Base-by-base conservation (phyloP, 495 filamentous ascomycete genomes). In the Penicillium chermesinum region DNA sequence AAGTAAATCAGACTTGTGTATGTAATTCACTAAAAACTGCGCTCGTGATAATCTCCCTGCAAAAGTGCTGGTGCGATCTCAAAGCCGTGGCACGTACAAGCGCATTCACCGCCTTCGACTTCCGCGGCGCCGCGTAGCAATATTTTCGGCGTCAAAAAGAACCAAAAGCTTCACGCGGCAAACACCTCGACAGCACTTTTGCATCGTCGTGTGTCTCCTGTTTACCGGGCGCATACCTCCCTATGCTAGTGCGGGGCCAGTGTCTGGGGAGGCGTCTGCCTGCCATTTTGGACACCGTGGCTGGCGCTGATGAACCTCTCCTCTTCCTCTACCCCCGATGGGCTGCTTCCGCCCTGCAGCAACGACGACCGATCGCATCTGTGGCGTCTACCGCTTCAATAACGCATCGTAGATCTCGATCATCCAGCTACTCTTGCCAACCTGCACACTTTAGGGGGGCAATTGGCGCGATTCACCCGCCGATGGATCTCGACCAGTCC, bases 281-380 rank as follows among this genome's bases (percentile, higher is more conserved):
- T 52, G 55, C 62, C 55, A 51, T 64, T 61, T 59, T 69, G 46
- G 67, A 73, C 57, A 63, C 55, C 39, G 55, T 62, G 50, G 57
- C 63, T 57, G 58, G 60, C 49, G 41, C 64, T 49, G 61, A 65
- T 46, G 69, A 74, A 61, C 64, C 69, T 44, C 61, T 75, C 17
- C 63, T 72, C 17, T 75, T 75, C 47, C 70, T 75, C 30, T 75
- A 75, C 45, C 72, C 72, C 46, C 65, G 60, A 52, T 73, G 66
- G 70, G 65, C 59, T 48, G 60, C 65, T 13, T 56, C 63, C 38
- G 44, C 51, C 14, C 27, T 62, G 10, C 58, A 49, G n/a, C 55
- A 59, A 10, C 58, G 54, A 21, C 58, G 58, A 46, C 44, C 47
- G 19, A 41, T 59, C 38, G 48, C 59, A n/a, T 57, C 60, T 15